Evolutionary conservation across 179 eudicot species (phyloP).

Genomic region (Nepenthes alata): DNA sequence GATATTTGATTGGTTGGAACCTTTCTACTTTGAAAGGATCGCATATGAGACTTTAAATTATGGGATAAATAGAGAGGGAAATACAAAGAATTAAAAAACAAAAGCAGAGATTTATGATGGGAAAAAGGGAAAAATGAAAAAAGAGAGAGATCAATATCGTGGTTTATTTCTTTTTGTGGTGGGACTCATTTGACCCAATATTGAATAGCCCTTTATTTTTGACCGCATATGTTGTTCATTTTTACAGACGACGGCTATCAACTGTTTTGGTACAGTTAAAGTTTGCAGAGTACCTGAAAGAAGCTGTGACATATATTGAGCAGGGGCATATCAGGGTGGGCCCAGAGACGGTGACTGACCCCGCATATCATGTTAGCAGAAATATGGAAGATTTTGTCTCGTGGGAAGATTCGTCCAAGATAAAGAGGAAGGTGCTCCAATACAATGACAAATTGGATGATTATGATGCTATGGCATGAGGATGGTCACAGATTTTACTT

Average conservation of each 20-base stretch:
- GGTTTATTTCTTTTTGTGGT: too few species aligned
- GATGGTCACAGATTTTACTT: background rate
- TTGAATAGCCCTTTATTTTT: background rate
- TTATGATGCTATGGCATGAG: slow-evolving; percentile 36
- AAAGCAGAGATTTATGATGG: background rate
- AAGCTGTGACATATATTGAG: slow-evolving; percentile 82
- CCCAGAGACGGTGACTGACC: slow-evolving; percentile 80
- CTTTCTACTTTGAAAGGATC: too few species aligned
- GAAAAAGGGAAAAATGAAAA: too few species aligned
- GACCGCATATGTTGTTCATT: background rate
- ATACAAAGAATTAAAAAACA: background rate
- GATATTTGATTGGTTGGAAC: too few species aligned
- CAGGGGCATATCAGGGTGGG: slow-evolving; percentile 97
- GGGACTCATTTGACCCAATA: too few species aligned
- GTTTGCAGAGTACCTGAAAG: slow-evolving; percentile 72
- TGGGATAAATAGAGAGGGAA: too few species aligned
- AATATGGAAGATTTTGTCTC: slow-evolving; percentile 89
- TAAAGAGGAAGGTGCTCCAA: slow-evolving; percentile 56
- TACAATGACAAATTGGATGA: slow-evolving; percentile 85
- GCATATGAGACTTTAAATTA: too few species aligned
- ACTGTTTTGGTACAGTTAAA: slow-evolving; percentile 48
- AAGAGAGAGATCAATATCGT: too few species aligned
- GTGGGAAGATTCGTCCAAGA: slow-evolving; percentile 89
- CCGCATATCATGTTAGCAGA: slow-evolving; percentile 91
- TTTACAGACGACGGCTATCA: slow-evolving; percentile 64